Conservation (phyloP, 192 early-diverging fungal species). For the Entomortierella parvispora region DNA sequence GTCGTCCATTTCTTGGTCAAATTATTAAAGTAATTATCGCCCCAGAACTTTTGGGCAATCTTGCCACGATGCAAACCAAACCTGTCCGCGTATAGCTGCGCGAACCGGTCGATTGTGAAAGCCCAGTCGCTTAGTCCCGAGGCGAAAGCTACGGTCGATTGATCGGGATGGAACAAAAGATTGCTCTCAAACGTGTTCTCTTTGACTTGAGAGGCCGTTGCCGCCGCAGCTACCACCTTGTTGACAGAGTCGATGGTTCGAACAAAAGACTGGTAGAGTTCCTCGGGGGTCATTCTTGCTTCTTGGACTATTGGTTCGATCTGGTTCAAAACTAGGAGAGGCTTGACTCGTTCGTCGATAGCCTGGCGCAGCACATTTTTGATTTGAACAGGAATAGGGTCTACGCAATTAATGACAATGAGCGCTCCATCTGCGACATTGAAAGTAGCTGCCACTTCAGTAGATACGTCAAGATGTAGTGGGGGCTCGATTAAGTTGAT, state of each 20-base stretch:
- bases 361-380: conserved; percentile 98
- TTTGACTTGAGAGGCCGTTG: conserved; percentile 86
- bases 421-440: conserved; percentile 99
- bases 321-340: conserved; percentile 98
- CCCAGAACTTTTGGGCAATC: conserved; percentile 96
- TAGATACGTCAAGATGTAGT: conserved; percentile 98
- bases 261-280: conserved; percentile 91
- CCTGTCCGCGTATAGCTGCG: conserved; percentile 95
- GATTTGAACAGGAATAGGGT: conserved; percentile 97
- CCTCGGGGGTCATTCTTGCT: conserved; percentile 94
- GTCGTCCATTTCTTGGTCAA: conserved; percentile 97
- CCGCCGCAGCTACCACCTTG: conserved; percentile 95
- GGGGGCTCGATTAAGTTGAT: conserved; percentile 99
- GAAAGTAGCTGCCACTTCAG: conserved; percentile 97
- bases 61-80: conserved; percentile 94
- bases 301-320: conserved; percentile 97
- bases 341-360: conserved; percentile 96
- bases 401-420: conserved; percentile 97
- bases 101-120: conserved; percentile 98
- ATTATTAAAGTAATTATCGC: conserved; percentile 98
- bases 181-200: conserved; percentile 86
- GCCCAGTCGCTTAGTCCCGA: conserved; percentile 99
- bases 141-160: conserved; percentile 95
- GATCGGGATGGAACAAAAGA: conserved; percentile 93
- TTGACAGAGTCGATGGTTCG: conserved; percentile 97